Base-by-base conservation (phyloP, 805 yeast genomes). In the Spathaspora hagerdaliae region DNA sequence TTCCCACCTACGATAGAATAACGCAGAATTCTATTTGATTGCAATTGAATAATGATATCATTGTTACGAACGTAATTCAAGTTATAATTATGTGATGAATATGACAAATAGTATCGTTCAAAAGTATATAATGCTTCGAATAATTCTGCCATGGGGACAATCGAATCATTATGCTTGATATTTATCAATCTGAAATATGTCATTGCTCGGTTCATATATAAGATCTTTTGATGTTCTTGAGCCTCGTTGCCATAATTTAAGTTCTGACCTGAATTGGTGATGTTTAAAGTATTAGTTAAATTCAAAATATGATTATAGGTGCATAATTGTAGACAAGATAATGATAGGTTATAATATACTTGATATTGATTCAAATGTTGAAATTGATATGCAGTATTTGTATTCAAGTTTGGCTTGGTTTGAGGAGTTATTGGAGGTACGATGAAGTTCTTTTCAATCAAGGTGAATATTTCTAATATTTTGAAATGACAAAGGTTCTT, bases 101-200 rank as follows among this genome's bases (percentile, higher is more conserved):
- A 50, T n/a, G 44, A 33, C 27, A 61, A 46, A 46, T 55, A 56
- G 38, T 56, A 54, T 31, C 70, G 51, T 51, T 67, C 73, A 36
- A 52, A 48, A 3, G 59, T 49, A 43, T 56, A 64, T 36, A 67
- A 52, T 35, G 48, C 52, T 46, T 65, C 70, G 48, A 56, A 67
- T 36, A 67, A 55, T 46, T 67, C 72, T 42, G 55, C 55, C 34
- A 65, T 42, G 44, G 64, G 65, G 2, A 53, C 48, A 2, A 51
- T 46, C 36, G 47, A 44, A 33, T 58, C 57, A 26, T 56, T 53
- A 31, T 58, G 49, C 14, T 58, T 61, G 29, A 60, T 43, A 44
- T 62, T 57, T 14, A 67, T 61, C 29, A 67, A 48, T 44, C 64
- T 69, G 47, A 54, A 65, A 44, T 54, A 64, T 8, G 67, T 56